Evolutionary conservation across 2,329 filamentous ascomycete genomes (phyloP), one percentile per base, ranked within the genome.

Genomic region (Talaromyces rugulosus): DNA sequence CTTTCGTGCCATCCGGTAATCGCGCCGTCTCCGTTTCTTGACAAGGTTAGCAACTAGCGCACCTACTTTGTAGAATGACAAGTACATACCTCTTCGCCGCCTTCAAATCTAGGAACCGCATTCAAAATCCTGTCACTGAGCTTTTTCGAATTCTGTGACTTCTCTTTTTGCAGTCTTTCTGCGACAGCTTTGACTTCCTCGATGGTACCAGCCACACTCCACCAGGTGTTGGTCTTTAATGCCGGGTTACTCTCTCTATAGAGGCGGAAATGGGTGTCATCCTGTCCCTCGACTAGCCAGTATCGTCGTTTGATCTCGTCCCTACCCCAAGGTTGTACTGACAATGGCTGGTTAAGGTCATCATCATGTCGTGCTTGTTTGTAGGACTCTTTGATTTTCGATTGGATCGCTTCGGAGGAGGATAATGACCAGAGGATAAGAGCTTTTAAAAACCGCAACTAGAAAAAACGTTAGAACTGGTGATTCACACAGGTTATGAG

Each of bases 261-360:
- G 52, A 99, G 85, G 65, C 95, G 87, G 76, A 99, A 99, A 65
- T 90, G 85, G 3, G 94, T 98, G 75, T 99, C 93, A 69, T 98
- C 94, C 67, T 91, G 86, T 12, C 95, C 95, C 77, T 99, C 95
- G 65, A 99, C 86, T 55, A 99, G 82, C 80, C 90, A 99, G 77
- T 98, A 99, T 63, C 92, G 88, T 61, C 95, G 88, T 80, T 95
- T 96, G 69, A 96, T 88, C 66, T 90, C 91, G 74, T 96, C 93
- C 12, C 86, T 85, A 8, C 93, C 93, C 93, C 93, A 97, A 4
- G 92, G 87, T 72, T 96, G 92, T 53, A 96, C 90, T 0, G 92
- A 93, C 40, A 96, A 82, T 8, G 93, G 90, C 68, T 97, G 92
- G 73, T 97, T 97, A 54, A 85, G 79, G 69, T 89, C 87, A 66